These are phyloP conservation scores for Gossypium aridum DNA, from an alignment of 441 rosid genomes.

Conservation along the genomic window DNA sequence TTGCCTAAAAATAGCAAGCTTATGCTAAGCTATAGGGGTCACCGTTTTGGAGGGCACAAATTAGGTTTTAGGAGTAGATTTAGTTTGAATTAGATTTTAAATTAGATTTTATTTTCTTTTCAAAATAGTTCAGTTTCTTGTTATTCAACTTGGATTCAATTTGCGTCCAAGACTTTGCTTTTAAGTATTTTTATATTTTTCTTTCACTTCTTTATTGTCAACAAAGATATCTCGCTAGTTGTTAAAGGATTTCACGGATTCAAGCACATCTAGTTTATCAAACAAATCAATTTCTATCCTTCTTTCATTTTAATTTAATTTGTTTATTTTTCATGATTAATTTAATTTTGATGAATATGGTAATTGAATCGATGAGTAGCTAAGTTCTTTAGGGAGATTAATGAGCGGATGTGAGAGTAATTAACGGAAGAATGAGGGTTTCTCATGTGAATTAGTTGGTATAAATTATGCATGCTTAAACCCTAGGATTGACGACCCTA, in stretches of 20 bases:
- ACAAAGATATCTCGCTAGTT: neutral
- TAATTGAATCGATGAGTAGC: neutral
- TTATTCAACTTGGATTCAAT: neutral
- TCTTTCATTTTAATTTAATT: too few species aligned
- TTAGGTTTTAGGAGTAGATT: neutral
- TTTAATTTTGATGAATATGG: neutral
- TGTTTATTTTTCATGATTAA: too few species aligned
- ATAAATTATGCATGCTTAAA: neutral
- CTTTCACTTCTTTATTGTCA: neutral
- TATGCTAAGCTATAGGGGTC: too few species aligned
- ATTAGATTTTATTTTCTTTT: neutral
- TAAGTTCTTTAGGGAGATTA: neutral
- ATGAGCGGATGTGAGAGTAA: neutral
- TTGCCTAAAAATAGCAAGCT: too few species aligned
- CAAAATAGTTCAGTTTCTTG: neutral
- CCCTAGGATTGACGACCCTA: neutral
- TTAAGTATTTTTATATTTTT: too few species aligned
- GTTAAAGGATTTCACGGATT: neutral
- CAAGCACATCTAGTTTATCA: neutral
- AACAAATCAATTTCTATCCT: neutral
- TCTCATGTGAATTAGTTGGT: neutral
- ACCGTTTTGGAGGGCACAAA: neutral
- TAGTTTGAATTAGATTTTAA: neutral
- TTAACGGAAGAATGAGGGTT: neutral
- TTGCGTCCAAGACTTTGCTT: neutral